A percentile compares a stretch with the other conserved stretches of the same genome.
phyloP scores from a whole-genome alignment of 768 basidiomycete species.

The Boletus vinaceobasis region DNA sequence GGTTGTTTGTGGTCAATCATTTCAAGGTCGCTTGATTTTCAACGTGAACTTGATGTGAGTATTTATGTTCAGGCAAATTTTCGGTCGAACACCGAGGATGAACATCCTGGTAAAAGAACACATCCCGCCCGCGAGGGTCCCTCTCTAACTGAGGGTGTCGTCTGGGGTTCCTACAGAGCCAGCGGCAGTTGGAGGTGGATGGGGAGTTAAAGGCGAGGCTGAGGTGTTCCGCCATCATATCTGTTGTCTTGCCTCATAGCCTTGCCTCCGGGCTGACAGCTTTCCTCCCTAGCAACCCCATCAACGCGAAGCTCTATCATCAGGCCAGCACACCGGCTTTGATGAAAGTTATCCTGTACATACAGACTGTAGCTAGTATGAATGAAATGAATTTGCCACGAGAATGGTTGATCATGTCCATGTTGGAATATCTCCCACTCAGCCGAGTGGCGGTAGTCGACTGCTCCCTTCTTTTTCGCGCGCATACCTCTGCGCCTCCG shows the following conservation, averaged over 20 bases:
- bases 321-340: background rate
- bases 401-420: background rate
- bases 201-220: slow-evolving; percentile 89
- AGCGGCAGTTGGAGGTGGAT: slow-evolving; percentile 58
- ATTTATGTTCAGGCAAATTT: slow-evolving; percentile 1
- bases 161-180: slow-evolving; percentile 26
- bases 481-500: background rate
- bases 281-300: slow-evolving; percentile 1
- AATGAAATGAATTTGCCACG: background rate
- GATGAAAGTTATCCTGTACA: background rate
- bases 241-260: background rate
- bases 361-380: background rate
- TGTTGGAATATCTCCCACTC: background rate
- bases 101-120: slow-evolving; percentile 88
- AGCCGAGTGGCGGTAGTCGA: slow-evolving; percentile 17
- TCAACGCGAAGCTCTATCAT: background rate
- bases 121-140: slow-evolving; percentile 54
- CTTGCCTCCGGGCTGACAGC: background rate
- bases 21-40: background rate
- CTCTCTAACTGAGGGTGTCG: slow-evolving; percentile 30
- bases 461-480: slow-evolving; percentile 8
- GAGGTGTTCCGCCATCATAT: slow-evolving; percentile 40
- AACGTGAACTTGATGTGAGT: slow-evolving; percentile 26
- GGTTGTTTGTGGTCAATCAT: background rate
- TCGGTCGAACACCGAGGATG: slow-evolving; percentile 54